These are phyloP conservation scores for Mycena kentingensis DNA, from an alignment of 768 basidiomycete species.

Conservation along the genomic window DNA sequence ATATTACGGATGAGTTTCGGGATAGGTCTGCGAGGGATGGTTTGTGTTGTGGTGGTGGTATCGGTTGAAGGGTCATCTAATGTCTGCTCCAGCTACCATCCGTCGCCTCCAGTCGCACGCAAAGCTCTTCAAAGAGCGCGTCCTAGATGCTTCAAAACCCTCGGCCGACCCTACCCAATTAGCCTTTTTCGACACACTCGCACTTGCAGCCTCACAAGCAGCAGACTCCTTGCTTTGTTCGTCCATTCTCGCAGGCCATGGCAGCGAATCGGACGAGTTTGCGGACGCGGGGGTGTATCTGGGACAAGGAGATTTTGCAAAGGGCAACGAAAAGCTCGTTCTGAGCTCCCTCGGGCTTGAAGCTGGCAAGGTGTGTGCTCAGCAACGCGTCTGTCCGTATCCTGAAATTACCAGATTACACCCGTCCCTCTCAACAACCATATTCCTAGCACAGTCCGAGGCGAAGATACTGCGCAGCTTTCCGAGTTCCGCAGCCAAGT, in stretches of 20 bases:
- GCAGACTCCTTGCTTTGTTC: constrained; percentile 46
- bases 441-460: constrained; percentile 23
- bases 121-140: background rate
- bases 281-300: constrained; percentile 57
- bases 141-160: background rate
- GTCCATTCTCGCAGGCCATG: constrained; percentile 54
- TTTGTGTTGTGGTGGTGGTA: background rate
- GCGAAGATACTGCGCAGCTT: constrained; percentile 7
- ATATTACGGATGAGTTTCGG: constrained; percentile 78
- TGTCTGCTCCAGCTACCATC: constrained; percentile 1
- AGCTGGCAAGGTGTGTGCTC: constrained; percentile 17
- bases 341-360: constrained; percentile 28
- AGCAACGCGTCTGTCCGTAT: constrained; percentile 8
- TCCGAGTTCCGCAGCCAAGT: too few species aligned
- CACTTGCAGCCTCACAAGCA: constrained; percentile 38
- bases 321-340: constrained; percentile 42
- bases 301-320: constrained; percentile 42
- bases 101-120: background rate
- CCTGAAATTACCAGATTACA: constrained; percentile 14
- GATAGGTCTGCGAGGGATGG: constrained; percentile 59
- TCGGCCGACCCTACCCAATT: background rate
- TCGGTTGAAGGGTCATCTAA: constrained; percentile 33
- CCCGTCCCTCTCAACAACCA: constrained; percentile 10
- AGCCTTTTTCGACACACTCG: constrained; percentile 35
- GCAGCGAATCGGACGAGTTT: constrained; percentile 60